A percentile compares a stretch with the other conserved stretches of the same genome.
Evolutionary conservation across 495 filamentous ascomycete genomes (phyloP).

Genomic region (Aspergillus sclerotiicarbonarius): DNA sequence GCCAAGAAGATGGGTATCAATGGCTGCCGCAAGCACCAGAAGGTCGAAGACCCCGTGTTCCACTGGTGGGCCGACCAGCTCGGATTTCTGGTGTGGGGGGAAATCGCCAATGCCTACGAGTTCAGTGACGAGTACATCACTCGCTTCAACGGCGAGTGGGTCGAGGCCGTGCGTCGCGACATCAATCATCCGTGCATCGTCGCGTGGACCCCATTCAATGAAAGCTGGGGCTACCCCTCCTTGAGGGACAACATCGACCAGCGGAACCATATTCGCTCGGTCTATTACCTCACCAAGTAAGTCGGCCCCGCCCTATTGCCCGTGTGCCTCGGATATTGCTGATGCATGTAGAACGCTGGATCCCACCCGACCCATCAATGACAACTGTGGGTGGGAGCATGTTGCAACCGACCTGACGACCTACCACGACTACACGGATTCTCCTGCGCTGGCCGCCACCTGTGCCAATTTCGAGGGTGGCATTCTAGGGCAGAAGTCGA

Average conservation of each 20-base stretch:
- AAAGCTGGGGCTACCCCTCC: slow-evolving; percentile 58
- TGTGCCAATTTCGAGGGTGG: slow-evolving; percentile 41
- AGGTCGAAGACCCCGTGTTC: slow-evolving; percentile 39
- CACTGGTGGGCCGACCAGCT: slow-evolving; percentile 42
- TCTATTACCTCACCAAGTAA: slow-evolving; percentile 61
- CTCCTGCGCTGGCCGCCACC: slow-evolving; percentile 41
- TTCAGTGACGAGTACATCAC: slow-evolving; percentile 51
- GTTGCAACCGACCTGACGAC: slow-evolving; percentile 57
- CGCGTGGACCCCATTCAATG: slow-evolving; percentile 62
- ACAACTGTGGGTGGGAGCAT: slow-evolving; percentile 66
- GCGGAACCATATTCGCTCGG: slow-evolving; percentile 54
- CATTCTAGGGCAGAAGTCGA: slow-evolving; percentile 45
- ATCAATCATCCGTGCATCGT: slow-evolving; percentile 60
- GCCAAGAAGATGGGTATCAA: slow-evolving; percentile 33
- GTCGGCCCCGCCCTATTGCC: slow-evolving; percentile 3
- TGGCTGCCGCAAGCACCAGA: slow-evolving; percentile 43
- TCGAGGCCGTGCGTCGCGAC: slow-evolving; percentile 53
- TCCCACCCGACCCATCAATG: slow-evolving; percentile 57
- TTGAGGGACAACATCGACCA: slow-evolving; percentile 51
- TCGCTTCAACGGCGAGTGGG: slow-evolving; percentile 56
- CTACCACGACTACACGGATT: slow-evolving; percentile 61
- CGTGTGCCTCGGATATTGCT: background rate
- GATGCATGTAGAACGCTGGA: slow-evolving; percentile 43
- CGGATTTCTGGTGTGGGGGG: slow-evolving; percentile 41
- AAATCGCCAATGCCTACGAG: slow-evolving; percentile 45